These are phyloP conservation scores for Sungouiella thailandica DNA, from an alignment of 805 yeast genomes.

Conservation along the genomic window DNA sequence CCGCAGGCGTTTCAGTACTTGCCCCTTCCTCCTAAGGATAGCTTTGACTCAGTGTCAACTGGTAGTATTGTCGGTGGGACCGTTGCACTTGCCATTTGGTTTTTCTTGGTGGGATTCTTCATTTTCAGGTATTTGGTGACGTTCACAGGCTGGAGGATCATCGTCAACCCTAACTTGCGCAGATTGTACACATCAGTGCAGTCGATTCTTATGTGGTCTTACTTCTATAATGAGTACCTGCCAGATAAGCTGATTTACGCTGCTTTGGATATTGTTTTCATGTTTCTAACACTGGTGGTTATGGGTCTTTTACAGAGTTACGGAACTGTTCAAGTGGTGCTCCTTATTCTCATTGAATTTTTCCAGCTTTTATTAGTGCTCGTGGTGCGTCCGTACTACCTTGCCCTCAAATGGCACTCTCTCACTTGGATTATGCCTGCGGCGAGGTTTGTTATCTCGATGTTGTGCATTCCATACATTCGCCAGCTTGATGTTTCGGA, in stretches of 20 bases:
- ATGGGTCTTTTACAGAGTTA: constrained; percentile 41
- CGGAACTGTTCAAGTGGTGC: constrained; percentile 42
- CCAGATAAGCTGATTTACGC: constrained; percentile 39
- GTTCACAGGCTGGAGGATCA: constrained; percentile 14
- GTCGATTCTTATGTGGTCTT: constrained; percentile 44
- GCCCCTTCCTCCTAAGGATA: no score
- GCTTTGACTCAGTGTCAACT: not conserved
- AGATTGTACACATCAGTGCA: constrained; percentile 45
- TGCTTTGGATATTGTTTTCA: constrained; percentile 28
- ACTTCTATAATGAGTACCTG: constrained; percentile 38
- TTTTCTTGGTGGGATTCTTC: constrained; percentile 7
- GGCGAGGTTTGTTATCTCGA: constrained; percentile 35
- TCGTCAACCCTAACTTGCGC: constrained; percentile 17
- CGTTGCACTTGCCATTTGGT: constrained; percentile 19
- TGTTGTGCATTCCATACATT: constrained; percentile 42
- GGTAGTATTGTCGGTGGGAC: constrained; percentile 29
- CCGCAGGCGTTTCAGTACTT: no score
- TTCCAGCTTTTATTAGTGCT: constrained; percentile 20
- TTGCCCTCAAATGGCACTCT: constrained; percentile 23
- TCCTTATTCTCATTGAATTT: constrained; percentile 34
- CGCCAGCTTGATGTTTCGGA: constrained; percentile 32
- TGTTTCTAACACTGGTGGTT: constrained; percentile 30
- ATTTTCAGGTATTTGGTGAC: constrained; percentile 10
- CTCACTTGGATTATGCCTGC: constrained; percentile 30
- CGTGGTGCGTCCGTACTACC: constrained; percentile 23